Conservation (phyloP, 345 rosid species). For the Boechera divaricarpa region DNA sequence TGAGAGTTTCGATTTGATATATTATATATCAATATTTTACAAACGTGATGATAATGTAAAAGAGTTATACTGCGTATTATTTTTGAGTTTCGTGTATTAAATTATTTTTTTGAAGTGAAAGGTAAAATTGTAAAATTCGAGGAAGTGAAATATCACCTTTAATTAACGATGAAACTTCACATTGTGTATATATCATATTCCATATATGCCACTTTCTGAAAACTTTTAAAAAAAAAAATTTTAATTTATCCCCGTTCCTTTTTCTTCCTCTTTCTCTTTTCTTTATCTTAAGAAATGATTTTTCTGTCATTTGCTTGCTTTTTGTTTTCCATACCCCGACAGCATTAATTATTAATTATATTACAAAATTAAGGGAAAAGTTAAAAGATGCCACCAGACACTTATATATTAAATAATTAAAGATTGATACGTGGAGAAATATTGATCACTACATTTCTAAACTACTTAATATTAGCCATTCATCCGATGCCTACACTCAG, state of each 20-base stretch:
- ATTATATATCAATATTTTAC: too few relatives aligned
- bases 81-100: too few relatives aligned
- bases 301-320: constrained; percentile 42
- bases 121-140: too few relatives aligned
- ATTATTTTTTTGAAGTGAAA: too few relatives aligned
- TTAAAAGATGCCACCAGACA: constrained; percentile 41
- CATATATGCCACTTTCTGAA: constrained; percentile 21
- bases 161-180: constrained; percentile 4
- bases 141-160: not conserved
- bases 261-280: constrained; percentile 40
- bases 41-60: too few relatives aligned
- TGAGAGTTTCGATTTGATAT: too few relatives aligned
- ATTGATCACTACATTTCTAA: constrained; percentile 18
- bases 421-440: constrained; percentile 41
- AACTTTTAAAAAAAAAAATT: not conserved
- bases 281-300: constrained; percentile 20
- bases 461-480: constrained; percentile 22
- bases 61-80: too few relatives aligned
- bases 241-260: not conserved
- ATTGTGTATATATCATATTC: constrained; percentile 26
- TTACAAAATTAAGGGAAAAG: constrained; percentile 37
- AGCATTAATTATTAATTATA: constrained; percentile 34
- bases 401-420: constrained; percentile 24
- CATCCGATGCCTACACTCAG: not conserved
- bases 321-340: constrained; percentile 48